Percentiles rank a stretch among this genome's conserved stretches.
Conservation (phyloP, 352 stramenopile genomes). For the Pythium aquatile region DNA sequence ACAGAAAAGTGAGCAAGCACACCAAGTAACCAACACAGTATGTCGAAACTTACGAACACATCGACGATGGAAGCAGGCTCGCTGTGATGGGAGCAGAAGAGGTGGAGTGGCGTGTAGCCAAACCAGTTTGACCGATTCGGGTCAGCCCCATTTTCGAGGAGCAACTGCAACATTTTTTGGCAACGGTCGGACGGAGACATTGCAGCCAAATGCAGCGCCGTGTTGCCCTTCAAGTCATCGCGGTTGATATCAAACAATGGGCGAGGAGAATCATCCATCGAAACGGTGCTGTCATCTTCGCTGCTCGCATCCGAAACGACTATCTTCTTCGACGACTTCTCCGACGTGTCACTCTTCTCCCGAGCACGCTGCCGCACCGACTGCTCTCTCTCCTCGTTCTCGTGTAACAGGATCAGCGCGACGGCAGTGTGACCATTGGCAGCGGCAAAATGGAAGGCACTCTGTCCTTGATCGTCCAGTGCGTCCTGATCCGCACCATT, state of each 20-base stretch:
- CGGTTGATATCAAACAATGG: conserved; percentile 70
- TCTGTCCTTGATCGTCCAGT: conserved; percentile 83
- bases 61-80: conserved; percentile 68
- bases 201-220: conserved; percentile 75
- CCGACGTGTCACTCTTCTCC: conserved; percentile 16
- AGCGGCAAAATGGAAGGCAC: conserved; percentile 75
- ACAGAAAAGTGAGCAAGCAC: neutral
- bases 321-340: conserved; percentile 1
- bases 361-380: conserved; percentile 9
- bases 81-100: conserved; percentile 83
- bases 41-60: conserved; percentile 66
- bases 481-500: conserved; percentile 70
- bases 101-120: conserved; percentile 79
- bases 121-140: conserved; percentile 83
- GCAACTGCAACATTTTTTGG: conserved; percentile 79
- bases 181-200: conserved; percentile 79
- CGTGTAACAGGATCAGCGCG: conserved; percentile 67
- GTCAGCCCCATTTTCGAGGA: conserved; percentile 79
- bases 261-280: neutral
- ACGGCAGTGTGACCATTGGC: conserved; percentile 78
- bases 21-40: neutral
- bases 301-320: neutral
- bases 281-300: neutral
- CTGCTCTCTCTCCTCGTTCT: conserved; percentile 42
- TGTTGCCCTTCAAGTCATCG: conserved; percentile 83